Evolutionary conservation across 2,329 filamentous ascomycete species (phyloP).

Genomic region (Samsoniella hepiali): DNA sequence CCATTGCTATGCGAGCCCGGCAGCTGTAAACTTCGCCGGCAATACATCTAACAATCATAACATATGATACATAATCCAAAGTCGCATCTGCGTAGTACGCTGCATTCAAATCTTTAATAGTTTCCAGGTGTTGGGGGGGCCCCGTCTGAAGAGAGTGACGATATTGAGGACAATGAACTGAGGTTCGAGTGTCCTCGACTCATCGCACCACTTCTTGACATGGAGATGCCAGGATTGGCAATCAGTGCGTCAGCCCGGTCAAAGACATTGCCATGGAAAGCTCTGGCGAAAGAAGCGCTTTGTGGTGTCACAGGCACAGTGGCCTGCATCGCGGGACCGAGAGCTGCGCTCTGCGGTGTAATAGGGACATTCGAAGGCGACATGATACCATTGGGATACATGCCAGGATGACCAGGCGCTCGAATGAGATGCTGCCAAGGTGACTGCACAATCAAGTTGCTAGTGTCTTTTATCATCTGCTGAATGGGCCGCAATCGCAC

Average conservation of each 20-base stretch:
- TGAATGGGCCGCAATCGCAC: constrained; percentile 76
- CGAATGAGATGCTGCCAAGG: constrained; percentile 50
- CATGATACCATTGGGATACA: constrained; percentile 18
- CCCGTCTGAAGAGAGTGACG: constrained; percentile 41
- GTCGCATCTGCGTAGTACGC: constrained; percentile 2
- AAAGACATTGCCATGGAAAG: constrained; percentile 58
- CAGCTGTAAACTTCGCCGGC: constrained; percentile 8
- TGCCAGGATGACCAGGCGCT: constrained; percentile 25
- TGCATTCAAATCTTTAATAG: constrained; percentile 4
- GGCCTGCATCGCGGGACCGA: constrained; percentile 86
- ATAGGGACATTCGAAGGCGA: constrained; percentile 51
- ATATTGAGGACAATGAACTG: constrained; percentile 40
- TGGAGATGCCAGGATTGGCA: constrained; percentile 55
- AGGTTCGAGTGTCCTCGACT: constrained; percentile 40
- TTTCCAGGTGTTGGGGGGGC: constrained; percentile 16
- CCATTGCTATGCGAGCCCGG: constrained; percentile 16
- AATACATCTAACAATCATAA: constrained; percentile 17
- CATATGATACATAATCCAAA: constrained; percentile 15
- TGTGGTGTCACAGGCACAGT: constrained; percentile 74
- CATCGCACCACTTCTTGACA: constrained; percentile 51
- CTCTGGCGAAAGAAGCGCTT: constrained; percentile 52
- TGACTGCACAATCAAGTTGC: constrained; percentile 62
- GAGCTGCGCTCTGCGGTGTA: constrained; percentile 82
- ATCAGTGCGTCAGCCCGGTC: constrained; percentile 58
- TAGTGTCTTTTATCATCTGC: constrained; percentile 76